Percentiles rank a stretch among this genome's conserved stretches.
These are phyloP conservation scores for Tuber aestivum DNA, from an alignment of 495 filamentous ascomycete species.

Conservation along the genomic window DNA sequence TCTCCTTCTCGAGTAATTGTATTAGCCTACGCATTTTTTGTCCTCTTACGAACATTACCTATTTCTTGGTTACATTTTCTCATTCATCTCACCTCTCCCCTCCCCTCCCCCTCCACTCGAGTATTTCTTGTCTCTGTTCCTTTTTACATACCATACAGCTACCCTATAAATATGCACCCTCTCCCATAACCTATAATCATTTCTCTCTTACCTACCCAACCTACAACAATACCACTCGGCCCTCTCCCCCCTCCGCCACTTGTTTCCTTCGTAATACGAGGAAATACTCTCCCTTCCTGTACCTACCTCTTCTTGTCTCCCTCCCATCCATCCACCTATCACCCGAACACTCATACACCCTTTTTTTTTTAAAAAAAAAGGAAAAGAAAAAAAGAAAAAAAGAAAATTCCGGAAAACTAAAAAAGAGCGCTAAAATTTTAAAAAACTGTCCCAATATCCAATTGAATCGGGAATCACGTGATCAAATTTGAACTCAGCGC, in stretches of 20 bases:
- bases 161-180: not conserved
- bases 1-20: constrained; percentile 33
- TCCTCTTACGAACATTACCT: not conserved
- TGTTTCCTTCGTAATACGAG: not conserved
- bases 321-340: not conserved
- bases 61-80: not conserved
- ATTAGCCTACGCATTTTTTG: constrained; percentile 21
- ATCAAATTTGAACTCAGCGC: not conserved
- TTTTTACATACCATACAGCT: not conserved
- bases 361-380: not conserved
- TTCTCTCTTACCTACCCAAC: not conserved
- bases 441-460: not conserved
- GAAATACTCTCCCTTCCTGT: not conserved
- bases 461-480: not conserved
- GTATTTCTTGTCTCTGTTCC: not conserved
- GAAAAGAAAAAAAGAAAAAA: too few relatives aligned
- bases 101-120: not conserved
- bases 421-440: not conserved
- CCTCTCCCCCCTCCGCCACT: not conserved
- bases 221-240: not conserved
- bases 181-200: not conserved
- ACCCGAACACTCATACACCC: not conserved
- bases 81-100: not conserved
- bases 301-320: not conserved
- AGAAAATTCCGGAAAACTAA: too few relatives aligned